These are phyloP conservation scores for Smallanthus sonchifolius DNA, from an alignment of 129 eudicot genomes.

Conservation along the genomic window DNA sequence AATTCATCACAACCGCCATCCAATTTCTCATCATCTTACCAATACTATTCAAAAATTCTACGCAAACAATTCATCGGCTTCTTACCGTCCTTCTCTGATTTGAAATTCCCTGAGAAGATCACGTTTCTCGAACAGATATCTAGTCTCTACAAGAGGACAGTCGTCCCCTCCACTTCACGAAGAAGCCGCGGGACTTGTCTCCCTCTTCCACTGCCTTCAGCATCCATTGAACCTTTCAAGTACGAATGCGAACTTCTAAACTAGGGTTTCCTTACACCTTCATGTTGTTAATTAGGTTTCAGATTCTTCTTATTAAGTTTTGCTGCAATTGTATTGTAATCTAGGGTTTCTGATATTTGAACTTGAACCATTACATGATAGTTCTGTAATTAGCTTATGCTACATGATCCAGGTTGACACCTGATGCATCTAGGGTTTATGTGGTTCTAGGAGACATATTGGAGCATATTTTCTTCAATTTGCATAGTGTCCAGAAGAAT, in stretches of 20 bases:
- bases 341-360: not conserved
- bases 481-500: slow-evolving; percentile 79
- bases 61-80: slow-evolving; percentile 21
- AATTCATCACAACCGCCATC: slow-evolving; percentile 11
- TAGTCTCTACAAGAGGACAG: slow-evolving; percentile 23
- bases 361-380: too few relatives aligned
- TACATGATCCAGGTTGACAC: slow-evolving; percentile 44
- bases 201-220: slow-evolving; percentile 70
- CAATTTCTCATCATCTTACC: slow-evolving; percentile 18
- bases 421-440: slow-evolving; percentile 47
- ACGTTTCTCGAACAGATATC: slow-evolving; percentile 38
- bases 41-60: slow-evolving; percentile 12
- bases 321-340: not conserved
- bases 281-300: not conserved
- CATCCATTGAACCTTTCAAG: slow-evolving; percentile 45
- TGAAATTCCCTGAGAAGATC: slow-evolving; percentile 22
- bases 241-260: slow-evolving; percentile 18
- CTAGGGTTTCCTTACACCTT: not conserved
- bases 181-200: slow-evolving; percentile 45
- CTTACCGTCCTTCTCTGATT: slow-evolving; percentile 26
- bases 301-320: not conserved
- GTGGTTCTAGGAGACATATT: slow-evolving; percentile 73
- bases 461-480: slow-evolving; percentile 58
- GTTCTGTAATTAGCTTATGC: not conserved
- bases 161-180: slow-evolving; percentile 35